Base-by-base conservation (phyloP, 2,329 filamentous ascomycete species). In the Microcyclospora pomicola region DNA sequence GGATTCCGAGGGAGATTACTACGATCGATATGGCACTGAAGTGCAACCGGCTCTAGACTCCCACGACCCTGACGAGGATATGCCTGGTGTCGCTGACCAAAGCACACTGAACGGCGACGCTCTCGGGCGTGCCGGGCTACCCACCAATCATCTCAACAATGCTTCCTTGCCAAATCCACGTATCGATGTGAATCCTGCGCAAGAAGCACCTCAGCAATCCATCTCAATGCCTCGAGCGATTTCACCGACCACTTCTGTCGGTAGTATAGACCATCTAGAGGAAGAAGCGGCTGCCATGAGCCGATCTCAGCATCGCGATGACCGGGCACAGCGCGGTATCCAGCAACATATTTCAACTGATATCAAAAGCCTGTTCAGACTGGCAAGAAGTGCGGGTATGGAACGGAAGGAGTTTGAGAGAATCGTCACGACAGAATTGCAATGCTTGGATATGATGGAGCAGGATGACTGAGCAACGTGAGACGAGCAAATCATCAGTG, bases 21-120 rank as follows among this genome's bases (percentile, higher is more conserved):
- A 75, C 57, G 74, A 79, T 13, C 76, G 80, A 54, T 88, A 91
- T 56, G 77, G 81, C 49, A 51, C 53, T n/a, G 67, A 73, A 45
- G 81, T 88, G 7, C 82, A 88, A 55, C 81, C 82, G 2, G 82
- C 82, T 27, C 75, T 88, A 67, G 83, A 88, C 58, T 75, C 75
- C 39, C 77, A 87, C 55, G 82, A 87, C 47, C 82, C 82, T n/a
- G 80, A 85, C 49, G 81, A 85, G 60, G 77, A 71, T 35, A 55
- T 64, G 32, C 53, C 59, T 14, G 52, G 66, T 2, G 65, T 62
- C 11, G 47, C 54, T 9, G 58, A 64, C 32, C 60, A 68, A 13
- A 72, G 71, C 5, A 73, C 72, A 0, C 56, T 77, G 27, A 65
- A 68, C 33, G 73, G 73, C 15, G 61, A 73, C 40, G 57, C 67